Evolutionary conservation across 306 rosid genomes (phyloP).

Genomic region (Vigna hirtella): DNA sequence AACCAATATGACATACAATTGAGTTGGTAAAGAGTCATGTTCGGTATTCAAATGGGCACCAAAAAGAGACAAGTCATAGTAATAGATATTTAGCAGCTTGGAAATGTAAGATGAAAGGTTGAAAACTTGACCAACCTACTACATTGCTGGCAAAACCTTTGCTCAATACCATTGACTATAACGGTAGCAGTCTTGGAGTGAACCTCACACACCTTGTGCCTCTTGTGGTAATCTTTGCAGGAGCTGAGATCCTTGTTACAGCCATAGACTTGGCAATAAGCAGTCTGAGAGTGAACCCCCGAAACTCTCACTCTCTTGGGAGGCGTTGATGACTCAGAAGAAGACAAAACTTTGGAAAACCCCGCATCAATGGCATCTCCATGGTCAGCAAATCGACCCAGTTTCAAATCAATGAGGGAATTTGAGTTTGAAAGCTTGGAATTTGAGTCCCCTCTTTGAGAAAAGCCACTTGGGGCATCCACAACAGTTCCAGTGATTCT

Average conservation of each 20-base stretch:
- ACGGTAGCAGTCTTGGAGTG: slow-evolving; percentile 88
- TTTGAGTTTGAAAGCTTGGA: slow-evolving; percentile 73
- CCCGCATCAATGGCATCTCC: slow-evolving; percentile 49
- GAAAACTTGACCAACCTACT: slow-evolving; percentile 70
- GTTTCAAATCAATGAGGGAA: slow-evolving; percentile 82
- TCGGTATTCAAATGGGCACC: background rate
- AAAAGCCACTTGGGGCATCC: slow-evolving; percentile 49
- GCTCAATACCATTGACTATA: slow-evolving; percentile 82
- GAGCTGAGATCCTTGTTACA: slow-evolving; percentile 85
- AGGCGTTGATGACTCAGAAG: slow-evolving; percentile 68
- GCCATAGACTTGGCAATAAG: slow-evolving; percentile 88
- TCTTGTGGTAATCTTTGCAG: slow-evolving; percentile 86
- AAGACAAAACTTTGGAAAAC: slow-evolving; percentile 65
- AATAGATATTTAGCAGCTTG: background rate
- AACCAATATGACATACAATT: background rate
- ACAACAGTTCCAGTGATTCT: slow-evolving; percentile 44
- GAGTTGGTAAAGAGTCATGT: slow-evolving; percentile 13
- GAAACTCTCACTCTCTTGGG: slow-evolving; percentile 65
- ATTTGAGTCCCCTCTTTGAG: slow-evolving; percentile 57
- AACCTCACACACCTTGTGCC: slow-evolving; percentile 92
- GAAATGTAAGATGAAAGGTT: slow-evolving; percentile 31
- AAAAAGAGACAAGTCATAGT: background rate
- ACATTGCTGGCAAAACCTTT: slow-evolving; percentile 96
- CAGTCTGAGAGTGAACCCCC: slow-evolving; percentile 56
- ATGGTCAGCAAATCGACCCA: slow-evolving; percentile 69